Base-by-base conservation (phyloP, 1,284 basidiomycete species). In the Puccinia brachypodii region DNA sequence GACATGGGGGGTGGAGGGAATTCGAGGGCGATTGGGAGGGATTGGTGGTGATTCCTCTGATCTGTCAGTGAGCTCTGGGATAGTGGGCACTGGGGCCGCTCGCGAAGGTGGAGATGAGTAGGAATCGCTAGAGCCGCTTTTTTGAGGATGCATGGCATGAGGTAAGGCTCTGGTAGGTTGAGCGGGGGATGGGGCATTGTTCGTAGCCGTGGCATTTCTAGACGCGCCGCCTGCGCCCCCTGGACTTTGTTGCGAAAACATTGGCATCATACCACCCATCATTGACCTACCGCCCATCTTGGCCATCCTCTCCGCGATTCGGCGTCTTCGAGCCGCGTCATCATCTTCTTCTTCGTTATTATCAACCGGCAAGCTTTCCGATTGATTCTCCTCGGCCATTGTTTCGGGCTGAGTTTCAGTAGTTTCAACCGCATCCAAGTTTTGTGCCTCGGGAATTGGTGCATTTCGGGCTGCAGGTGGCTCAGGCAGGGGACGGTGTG, bases 211-310 rank as follows among this genome's bases (percentile, higher is more conserved):
- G 22, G 60, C 7, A 47, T 47, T 77, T 25, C 58, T 66, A 33
- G 76, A 47, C 36, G 38, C n/a, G 42, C 47, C 68, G 47, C 40
- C 44, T 47, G 76, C 42, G 47, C 25, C 28, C 25, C 60, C 40
- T 31, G 62, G 36, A 22, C 47, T 40, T n/a, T 38, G 50, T 22
- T 64, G 60, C 31, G 47, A 25, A 40, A 71, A 58, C 76, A 79
- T 69, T 25, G 76, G 66, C 66, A 79, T 42, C 76, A 79, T 79
- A 13, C 76, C 76, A 31, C 76, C 76, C 76, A 79, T 79, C 76
- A 79, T 79, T 56, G 76, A 40, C 68, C 76, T 47, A 28, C 47
- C 76, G 13, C 76, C 76, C 76, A 79, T 79, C 56, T 79, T 79
- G 22, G 76, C 76, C 76, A 79, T 79, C 50, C 76, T 79, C 56